These are phyloP conservation scores for Globisporangium ultimum DNA, from an alignment of 352 stramenopile genomes.

Conservation along the genomic window DNA sequence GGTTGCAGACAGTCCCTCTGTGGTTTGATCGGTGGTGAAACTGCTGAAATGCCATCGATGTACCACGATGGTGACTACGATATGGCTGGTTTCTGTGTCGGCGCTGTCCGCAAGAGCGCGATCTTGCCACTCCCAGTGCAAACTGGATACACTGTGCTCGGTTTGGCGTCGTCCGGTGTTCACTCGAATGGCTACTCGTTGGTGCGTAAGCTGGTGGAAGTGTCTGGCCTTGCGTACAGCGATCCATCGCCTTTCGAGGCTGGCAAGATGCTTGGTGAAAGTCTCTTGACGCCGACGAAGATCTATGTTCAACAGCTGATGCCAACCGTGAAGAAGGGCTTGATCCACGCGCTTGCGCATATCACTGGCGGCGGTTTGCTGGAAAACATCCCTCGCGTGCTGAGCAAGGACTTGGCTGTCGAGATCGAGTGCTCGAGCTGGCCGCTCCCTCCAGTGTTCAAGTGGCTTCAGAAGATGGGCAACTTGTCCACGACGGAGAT, in stretches of 20 bases:
- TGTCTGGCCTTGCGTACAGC: constrained; percentile 82
- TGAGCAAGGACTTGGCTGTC: constrained; percentile 90
- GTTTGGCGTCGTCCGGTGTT: constrained; percentile 93
- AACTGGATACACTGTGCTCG: constrained; percentile 92
- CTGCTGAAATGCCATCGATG: constrained; percentile 99
- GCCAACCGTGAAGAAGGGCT: constrained; percentile 66
- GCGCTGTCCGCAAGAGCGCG: constrained; percentile 89
- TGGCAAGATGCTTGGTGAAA: constrained; percentile 91
- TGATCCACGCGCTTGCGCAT: constrained; percentile 94
- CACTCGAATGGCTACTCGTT: constrained; percentile 99
- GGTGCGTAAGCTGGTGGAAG: constrained; percentile 95
- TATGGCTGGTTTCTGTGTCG: constrained; percentile 97
- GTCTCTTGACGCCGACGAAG: constrained; percentile 95
- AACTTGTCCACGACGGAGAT: constrained; percentile 95
- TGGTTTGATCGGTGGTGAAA: constrained; percentile 96
- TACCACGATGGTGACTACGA: constrained; percentile 98
- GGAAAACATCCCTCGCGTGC: constrained; percentile 97
- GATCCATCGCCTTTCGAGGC: constrained; percentile 73
- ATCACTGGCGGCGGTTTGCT: constrained; percentile 98
- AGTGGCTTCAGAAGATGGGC: constrained; percentile 94
- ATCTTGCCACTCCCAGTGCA: constrained; percentile 86
- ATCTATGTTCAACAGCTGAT: constrained; percentile 96
- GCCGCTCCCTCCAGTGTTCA: constrained; percentile 95
- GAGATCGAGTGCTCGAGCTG: constrained; percentile 91
- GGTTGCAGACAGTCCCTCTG: constrained; percentile 95